Base-by-base conservation (phyloP, 2,329 filamentous ascomycete species). In the Cryphonectria japonica region DNA sequence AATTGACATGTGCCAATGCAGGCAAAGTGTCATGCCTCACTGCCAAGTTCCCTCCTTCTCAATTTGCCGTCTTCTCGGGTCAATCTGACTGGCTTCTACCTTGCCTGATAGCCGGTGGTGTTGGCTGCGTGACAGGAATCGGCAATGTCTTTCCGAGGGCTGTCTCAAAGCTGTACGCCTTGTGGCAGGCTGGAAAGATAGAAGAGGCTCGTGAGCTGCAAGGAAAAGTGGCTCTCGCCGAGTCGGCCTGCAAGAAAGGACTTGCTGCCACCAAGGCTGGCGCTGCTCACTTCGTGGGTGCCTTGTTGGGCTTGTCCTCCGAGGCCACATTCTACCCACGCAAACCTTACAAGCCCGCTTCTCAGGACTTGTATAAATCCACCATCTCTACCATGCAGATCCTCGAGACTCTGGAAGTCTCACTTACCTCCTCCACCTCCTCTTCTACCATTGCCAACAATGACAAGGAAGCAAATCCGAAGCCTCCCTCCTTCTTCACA, bases 171-270 rank as follows among this genome's bases (percentile, higher is more conserved):
- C 75, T 85, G 0, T 85, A 81, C 68, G 79, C 82, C 41, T 72
- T 84, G 0, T 85, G 81, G 79, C 78, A 77, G 11, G 78, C 75
- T 0, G 83, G 82, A 0, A 77, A 78, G 69, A 64, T 78, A 0
- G 78, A 82, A 0, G 81, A 83, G 65, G 82, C 83, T 1, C 77
- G 75, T 29, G 76, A 75, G 37, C 74, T 85, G 39, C 84, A 86
- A 64, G 80, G 80, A 3, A 72, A 81, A 3, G 81, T 85, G 0
- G 83, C 84, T 1, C 81, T 83, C 64, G 84, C 84, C 0, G 84
- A 86, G 72, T 84, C 83, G 80, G 84, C 84, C 0, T 86, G 84
- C 73, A 86, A 86, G 75, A 85, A 85, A 76, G 80, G 88, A 0
- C 80, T 86, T 34, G 79, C 82, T 0, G 76, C 79, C 9, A 86